Conservation (phyloP, 192 early-diverging fungal species). For the Podila epicladia region DNA sequence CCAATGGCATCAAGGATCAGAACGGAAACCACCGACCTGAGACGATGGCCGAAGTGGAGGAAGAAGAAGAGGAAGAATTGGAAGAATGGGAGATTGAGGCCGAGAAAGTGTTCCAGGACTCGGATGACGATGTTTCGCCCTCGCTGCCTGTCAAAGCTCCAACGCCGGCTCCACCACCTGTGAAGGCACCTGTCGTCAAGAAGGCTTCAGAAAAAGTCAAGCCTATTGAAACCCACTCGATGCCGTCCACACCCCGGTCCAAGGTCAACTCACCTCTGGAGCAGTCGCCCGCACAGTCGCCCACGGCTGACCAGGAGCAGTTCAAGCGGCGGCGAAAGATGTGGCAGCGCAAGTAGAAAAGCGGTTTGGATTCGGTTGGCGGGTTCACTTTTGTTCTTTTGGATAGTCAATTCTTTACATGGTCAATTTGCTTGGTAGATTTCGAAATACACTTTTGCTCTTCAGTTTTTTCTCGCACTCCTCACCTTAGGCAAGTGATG, state of each 20-base stretch:
- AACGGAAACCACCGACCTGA: background rate
- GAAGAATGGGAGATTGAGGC: slow-evolving; percentile 54
- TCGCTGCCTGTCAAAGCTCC: slow-evolving; percentile 17
- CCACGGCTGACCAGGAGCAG: slow-evolving; percentile 27
- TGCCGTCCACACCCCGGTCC: background rate
- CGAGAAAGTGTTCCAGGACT: slow-evolving; percentile 47
- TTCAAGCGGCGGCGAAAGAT: slow-evolving; percentile 44
- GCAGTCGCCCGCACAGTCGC: background rate
- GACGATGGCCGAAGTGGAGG: background rate
- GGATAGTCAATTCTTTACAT: background rate
- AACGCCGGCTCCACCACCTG: background rate
- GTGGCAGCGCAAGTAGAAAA: slow-evolving; percentile 34
- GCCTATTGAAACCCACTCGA: background rate
- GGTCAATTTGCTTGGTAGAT: too few species aligned
- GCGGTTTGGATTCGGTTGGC: too few species aligned
- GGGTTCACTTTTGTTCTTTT: too few species aligned
- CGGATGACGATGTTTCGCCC: slow-evolving; percentile 25
- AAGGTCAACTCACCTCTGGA: slow-evolving; percentile 1
- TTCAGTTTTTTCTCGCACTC: too few species aligned
- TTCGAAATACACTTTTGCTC: too few species aligned
- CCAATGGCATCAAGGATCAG: slow-evolving; percentile 4
- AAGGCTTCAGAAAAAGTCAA: background rate
- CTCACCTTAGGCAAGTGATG: too few species aligned
- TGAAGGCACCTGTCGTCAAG: background rate
- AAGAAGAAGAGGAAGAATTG: slow-evolving; percentile 28